Evolutionary conservation across 1,139 yeast genomes (phyloP).

Genomic region (Saccharomyces hybrid): DNA sequence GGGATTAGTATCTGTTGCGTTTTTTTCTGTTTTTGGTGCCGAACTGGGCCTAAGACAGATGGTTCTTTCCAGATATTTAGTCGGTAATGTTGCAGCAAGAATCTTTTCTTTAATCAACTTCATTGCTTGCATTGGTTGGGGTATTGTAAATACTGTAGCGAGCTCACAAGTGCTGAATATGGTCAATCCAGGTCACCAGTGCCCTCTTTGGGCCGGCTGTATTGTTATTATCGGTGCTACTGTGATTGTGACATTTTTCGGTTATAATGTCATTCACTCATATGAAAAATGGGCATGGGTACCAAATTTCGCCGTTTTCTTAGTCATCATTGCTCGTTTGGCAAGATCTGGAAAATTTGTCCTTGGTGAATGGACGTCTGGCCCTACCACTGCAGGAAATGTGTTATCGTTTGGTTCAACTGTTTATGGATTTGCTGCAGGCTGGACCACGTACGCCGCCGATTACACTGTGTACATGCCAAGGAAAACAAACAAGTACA

Average conservation of each 20-base stretch:
- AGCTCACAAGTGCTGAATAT: slow-evolving; percentile 79
- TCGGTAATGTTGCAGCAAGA: slow-evolving; percentile 70
- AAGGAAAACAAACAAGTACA: slow-evolving; percentile 48
- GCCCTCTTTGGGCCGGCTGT: slow-evolving; percentile 92
- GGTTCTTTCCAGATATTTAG: slow-evolving; percentile 68
- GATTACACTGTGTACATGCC: slow-evolving; percentile 88
- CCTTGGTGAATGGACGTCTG: slow-evolving; percentile 36
- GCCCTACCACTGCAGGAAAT: slow-evolving; percentile 59
- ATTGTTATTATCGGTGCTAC: slow-evolving; percentile 63
- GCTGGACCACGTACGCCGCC: slow-evolving; percentile 90
- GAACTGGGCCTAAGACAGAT: slow-evolving; percentile 83
- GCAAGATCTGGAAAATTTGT: slow-evolving; percentile 56
- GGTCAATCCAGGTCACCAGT: slow-evolving; percentile 48
- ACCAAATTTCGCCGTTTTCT: slow-evolving; percentile 64
- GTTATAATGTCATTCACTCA: slow-evolving; percentile 71
- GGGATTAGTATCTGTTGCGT: slow-evolving; percentile 76
- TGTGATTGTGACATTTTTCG: slow-evolving; percentile 72
- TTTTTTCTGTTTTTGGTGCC: slow-evolving; percentile 76
- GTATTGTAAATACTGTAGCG: slow-evolving; percentile 85
- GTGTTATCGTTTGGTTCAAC: slow-evolving; percentile 83
- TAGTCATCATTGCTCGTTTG: slow-evolving; percentile 73
- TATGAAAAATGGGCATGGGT: slow-evolving; percentile 88
- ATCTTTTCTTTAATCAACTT: slow-evolving; percentile 71
- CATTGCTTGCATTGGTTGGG: slow-evolving; percentile 92
- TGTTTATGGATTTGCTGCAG: slow-evolving; percentile 83